phyloP scores from a whole-genome alignment of 2,329 filamentous ascomycete species.

The Magnaporthales sp. region DNA sequence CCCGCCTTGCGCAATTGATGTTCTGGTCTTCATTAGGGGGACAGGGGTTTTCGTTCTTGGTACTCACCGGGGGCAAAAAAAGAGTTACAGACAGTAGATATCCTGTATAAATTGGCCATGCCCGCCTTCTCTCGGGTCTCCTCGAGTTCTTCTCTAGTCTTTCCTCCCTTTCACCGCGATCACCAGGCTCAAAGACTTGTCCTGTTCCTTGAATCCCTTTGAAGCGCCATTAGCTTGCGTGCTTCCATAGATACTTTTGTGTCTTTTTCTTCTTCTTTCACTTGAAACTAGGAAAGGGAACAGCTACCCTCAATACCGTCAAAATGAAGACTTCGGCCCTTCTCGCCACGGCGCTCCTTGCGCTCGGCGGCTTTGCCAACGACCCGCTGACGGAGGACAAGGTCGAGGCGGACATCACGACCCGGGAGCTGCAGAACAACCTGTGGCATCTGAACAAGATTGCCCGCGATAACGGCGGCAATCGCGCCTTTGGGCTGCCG shows the following conservation, averaged over 20 bases:
- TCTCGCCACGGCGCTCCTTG: constrained; percentile 1
- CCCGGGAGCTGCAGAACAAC: constrained; percentile 35
- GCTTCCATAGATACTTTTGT: background rate
- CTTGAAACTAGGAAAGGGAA: background rate
- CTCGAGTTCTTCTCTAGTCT: background rate
- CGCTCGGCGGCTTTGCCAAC: constrained; percentile 14
- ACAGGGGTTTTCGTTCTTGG: background rate
- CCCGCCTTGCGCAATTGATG: background rate
- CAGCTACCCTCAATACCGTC: background rate
- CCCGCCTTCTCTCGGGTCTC: background rate
- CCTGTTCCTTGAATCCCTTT: background rate
- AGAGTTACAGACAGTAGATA: background rate
- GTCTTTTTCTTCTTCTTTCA: background rate
- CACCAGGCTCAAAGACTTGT: background rate
- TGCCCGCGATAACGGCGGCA: constrained; percentile 45
- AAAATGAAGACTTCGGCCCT: background rate
- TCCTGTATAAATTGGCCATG: background rate
- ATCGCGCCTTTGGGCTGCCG: constrained; percentile 50
- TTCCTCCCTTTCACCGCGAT: background rate
- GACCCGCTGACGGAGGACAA: constrained; percentile 28
- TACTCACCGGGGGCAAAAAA: background rate
- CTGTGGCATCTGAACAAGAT: constrained; percentile 47
- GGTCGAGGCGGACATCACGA: constrained; percentile 29
- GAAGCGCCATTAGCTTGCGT: background rate
- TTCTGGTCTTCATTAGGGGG: background rate